Conservation (phyloP, 805 yeast genomes). For the Yarrowia alimentaria region DNA sequence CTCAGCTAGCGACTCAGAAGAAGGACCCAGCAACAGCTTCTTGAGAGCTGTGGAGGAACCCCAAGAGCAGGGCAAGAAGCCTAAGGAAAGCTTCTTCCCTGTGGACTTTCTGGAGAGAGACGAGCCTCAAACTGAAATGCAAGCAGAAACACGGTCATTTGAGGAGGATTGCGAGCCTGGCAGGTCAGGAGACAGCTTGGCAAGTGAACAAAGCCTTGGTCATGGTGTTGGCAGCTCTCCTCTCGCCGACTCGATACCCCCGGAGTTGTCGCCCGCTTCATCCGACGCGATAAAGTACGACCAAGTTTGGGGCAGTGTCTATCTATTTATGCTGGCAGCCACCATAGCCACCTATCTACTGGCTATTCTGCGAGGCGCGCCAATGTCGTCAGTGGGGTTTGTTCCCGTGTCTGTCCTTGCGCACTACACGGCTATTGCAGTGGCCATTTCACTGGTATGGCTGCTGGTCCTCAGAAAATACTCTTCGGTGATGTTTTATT, state of each 20-base stretch:
- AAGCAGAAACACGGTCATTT: too few species aligned
- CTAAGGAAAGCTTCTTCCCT: constrained; percentile 21
- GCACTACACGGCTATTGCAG: constrained; percentile 33
- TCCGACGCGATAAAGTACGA: constrained; percentile 30
- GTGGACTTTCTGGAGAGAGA: constrained; percentile 23
- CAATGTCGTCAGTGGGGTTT: too few species aligned
- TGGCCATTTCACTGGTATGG: constrained; percentile 37
- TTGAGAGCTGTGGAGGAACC: constrained; percentile 23
- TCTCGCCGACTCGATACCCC: constrained; percentile 18
- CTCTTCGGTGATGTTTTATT: constrained; percentile 32
- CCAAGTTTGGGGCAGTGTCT: constrained; percentile 35
- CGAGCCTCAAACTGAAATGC: too few species aligned
- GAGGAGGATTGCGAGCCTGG: constrained; percentile 18
- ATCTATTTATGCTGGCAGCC: constrained; percentile 35
- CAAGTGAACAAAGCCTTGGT: too few species aligned
- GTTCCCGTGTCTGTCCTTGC: constrained; percentile 30
- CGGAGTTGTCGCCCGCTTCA: constrained; percentile 12
- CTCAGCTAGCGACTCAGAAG: constrained; percentile 12
- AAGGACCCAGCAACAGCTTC: constrained; percentile 24
- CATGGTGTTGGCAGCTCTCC: too few species aligned
- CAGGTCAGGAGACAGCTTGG: constrained; percentile 12
- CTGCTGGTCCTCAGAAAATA: constrained; percentile 35
- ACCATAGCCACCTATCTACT: constrained; percentile 38
- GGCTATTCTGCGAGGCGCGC: constrained; percentile 36
- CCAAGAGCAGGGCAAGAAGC: neutral